phyloP scores from a whole-genome alignment of 495 filamentous ascomycete genomes.

The Alectoria sarmentosa region DNA sequence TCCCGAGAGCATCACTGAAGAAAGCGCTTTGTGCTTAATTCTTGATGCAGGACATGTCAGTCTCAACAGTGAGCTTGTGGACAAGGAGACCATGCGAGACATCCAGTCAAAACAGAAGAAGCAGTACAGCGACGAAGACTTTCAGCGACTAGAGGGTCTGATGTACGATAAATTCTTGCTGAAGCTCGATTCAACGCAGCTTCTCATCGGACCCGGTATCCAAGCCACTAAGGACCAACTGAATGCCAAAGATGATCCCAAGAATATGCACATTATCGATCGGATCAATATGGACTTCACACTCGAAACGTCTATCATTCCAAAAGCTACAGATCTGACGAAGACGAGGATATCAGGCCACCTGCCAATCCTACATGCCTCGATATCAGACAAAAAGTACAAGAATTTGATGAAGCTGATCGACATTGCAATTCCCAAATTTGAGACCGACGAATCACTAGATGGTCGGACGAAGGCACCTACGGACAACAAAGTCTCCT shows the following conservation, averaged over 20 bases:
- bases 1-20: constrained; percentile 79
- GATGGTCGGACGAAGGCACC: constrained; percentile 23
- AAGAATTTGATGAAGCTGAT: constrained; percentile 94
- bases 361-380: constrained; percentile 85
- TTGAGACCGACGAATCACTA: constrained; percentile 48
- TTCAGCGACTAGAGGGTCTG: constrained; percentile 73
- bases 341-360: constrained; percentile 87
- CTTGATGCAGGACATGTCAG: constrained; percentile 94
- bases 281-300: constrained; percentile 95
- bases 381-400: constrained; percentile 89
- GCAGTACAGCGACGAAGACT: constrained; percentile 82
- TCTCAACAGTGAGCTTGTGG: constrained; percentile 86
- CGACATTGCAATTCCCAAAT: constrained; percentile 86
- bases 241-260: constrained; percentile 55
- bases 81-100: constrained; percentile 78
- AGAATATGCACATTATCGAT: constrained; percentile 85
- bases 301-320: constrained; percentile 86
- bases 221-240: constrained; percentile 85
- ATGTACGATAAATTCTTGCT: constrained; percentile 96
- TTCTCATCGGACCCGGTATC: constrained; percentile 91
- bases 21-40: constrained; percentile 78
- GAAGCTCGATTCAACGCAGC: constrained; percentile 86
- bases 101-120: constrained; percentile 86
- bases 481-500: constrained; percentile 26
- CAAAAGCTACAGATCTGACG: constrained; percentile 88